Percentiles rank a stretch among this genome's conserved stretches.
phyloP scores from a whole-genome alignment of 208 protist genomes.

The Crithidia sp. region DNA sequence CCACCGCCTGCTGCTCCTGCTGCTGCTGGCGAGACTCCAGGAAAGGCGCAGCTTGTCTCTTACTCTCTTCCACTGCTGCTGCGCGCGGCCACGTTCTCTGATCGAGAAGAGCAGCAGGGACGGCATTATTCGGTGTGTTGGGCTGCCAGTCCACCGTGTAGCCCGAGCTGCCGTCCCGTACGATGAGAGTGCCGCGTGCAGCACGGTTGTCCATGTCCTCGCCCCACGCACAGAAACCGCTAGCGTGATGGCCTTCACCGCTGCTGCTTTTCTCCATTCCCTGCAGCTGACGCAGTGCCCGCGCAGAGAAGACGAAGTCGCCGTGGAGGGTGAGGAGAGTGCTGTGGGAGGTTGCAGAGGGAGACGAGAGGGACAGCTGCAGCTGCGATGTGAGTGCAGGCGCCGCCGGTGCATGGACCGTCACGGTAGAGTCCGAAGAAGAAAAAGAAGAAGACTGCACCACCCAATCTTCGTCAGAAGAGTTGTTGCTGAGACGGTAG shows the following conservation, averaged over 20 bases:
- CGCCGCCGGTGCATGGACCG: neutral
- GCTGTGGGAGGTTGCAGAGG: neutral
- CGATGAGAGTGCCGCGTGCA: constrained; percentile 8
- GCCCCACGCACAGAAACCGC: too few relatives aligned
- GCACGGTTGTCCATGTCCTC: neutral
- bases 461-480: neutral
- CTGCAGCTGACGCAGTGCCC: constrained; percentile 3
- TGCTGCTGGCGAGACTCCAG: neutral
- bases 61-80: neutral
- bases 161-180: constrained; percentile 2
- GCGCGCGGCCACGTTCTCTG: too few relatives aligned
- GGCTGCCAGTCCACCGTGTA: constrained; percentile 16
- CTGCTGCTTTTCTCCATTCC: neutral
- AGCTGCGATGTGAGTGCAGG: neutral
- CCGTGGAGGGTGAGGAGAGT: constrained; percentile 12
- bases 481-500: neutral
- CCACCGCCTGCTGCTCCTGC: neutral
- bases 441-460: neutral
- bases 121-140: too few relatives aligned
- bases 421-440: neutral
- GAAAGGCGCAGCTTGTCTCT: neutral
- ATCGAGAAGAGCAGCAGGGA: neutral
- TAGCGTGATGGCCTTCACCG: too few relatives aligned
- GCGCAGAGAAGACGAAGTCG: constrained; percentile 9
- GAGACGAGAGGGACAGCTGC: too few relatives aligned